Evolutionary conservation across 225 moss, liverwort and hornwort genomes (phyloP), one percentile per base, ranked within the genome.

Genomic region (Marchantia paleacea): DNA sequence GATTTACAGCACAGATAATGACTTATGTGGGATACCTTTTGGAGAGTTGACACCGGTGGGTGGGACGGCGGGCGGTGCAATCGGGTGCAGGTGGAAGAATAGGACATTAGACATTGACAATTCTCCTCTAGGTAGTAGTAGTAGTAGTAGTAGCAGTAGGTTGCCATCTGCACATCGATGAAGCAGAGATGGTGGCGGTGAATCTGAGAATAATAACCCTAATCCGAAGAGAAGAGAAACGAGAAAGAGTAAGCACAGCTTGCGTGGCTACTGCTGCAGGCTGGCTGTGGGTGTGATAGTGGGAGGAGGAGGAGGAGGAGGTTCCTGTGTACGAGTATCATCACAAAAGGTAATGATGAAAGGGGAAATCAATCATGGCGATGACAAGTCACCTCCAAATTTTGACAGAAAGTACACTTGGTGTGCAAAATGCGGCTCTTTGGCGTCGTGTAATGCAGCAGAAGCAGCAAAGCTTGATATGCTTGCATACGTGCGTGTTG

Each of bases 401-500:
- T 39, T 39, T 39, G 39, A 39, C 39, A 39, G 39, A 39, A 39
- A 39, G 24, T 62, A 6, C 58, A 15, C 58, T 58, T 62, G 6
- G n/a, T 62, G 62, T 62, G 62, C 16, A 62, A 5, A n/a, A 6
- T 62, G n/a, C 62, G 62, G 62, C 62, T 62, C n/a, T 62, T 39
- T 62, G n/a, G n/a, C 9, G 62, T 62, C 16, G 62, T 62, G 16
- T 5, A n/a, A 62, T 62, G n/a, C 62, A 22, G 62, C 62, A 62
- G 62, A 18, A n/a, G 39, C 39, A 62, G 62, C 62, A 18, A 62
- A 22, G n/a, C 62, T 60, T 24, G 62, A 62, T 30, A 31, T 68
- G 68, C 68, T 68, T 68, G 26, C 68, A 68, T 24, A 5, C 68
- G 68, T 68, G 68, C 68, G 68, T 68, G 29, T 68, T 68, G 68